Conservation (phyloP, 2,329 filamentous ascomycete genomes). For the Sphaerulina vaccinii region DNA sequence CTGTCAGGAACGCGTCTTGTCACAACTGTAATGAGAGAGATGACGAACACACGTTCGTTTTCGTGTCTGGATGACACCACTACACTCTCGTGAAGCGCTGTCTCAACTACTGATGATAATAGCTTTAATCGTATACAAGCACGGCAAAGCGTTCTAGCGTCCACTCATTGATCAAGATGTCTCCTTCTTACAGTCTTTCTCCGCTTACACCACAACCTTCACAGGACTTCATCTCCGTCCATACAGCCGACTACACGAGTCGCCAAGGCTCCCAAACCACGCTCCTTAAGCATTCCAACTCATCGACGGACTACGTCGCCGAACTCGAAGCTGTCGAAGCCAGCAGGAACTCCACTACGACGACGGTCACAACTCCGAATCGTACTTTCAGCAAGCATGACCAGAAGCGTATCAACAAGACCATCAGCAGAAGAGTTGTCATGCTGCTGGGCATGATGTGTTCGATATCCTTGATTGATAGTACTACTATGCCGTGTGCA, state of each 20-base stretch:
- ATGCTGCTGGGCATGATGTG: constrained; percentile 1
- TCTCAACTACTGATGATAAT: too few species aligned
- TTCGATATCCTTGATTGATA: constrained; percentile 2
- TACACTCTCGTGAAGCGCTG: not conserved
- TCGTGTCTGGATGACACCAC: not conserved
- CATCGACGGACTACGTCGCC: not conserved
- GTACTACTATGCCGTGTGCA: not conserved
- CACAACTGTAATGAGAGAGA: not conserved
- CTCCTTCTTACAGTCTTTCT: not conserved
- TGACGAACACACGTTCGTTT: not conserved
- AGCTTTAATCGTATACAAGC: not conserved
- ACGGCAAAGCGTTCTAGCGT: not conserved
- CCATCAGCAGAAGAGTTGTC: not conserved
- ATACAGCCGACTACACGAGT: not conserved
- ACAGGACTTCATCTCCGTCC: not conserved
- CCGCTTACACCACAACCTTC: not conserved
- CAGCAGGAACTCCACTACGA: not conserved
- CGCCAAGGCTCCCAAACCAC: not conserved
- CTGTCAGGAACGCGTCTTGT: not conserved
- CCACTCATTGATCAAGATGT: constrained; percentile 6
- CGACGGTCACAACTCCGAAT: not conserved
- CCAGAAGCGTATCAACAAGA: not conserved
- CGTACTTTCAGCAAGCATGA: not conserved
- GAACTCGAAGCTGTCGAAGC: not conserved
- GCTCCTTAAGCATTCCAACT: not conserved